A percentile compares a stretch with the other conserved stretches of the same genome.
phyloP scores from a whole-genome alignment of 1,139 yeast species.

The Pichia kudriavzevii region DNA sequence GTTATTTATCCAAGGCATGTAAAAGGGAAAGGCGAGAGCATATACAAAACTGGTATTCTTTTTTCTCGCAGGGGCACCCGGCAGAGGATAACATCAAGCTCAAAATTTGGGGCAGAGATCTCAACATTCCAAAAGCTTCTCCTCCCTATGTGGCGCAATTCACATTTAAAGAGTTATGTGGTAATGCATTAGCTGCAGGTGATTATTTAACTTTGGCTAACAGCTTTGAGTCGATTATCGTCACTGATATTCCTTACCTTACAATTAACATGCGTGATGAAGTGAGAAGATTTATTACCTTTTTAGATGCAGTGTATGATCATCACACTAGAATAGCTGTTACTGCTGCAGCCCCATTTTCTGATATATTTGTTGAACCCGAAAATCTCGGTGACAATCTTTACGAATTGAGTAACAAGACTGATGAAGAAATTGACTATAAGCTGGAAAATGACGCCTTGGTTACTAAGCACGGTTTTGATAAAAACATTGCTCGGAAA shows the following conservation, averaged over 20 bases:
- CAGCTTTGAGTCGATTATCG: slow-evolving; percentile 67
- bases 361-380: slow-evolving; percentile 79
- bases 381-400: slow-evolving; percentile 53
- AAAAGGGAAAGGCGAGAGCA: slow-evolving; percentile 49
- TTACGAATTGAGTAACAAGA: slow-evolving; percentile 35
- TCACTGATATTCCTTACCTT: slow-evolving; percentile 86
- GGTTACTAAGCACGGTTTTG: slow-evolving; percentile 66
- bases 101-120: slow-evolving; percentile 81
- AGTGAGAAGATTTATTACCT: slow-evolving; percentile 85
- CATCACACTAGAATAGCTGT: slow-evolving; percentile 81
- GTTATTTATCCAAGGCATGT: slow-evolving; percentile 44
- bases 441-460: slow-evolving; percentile 51
- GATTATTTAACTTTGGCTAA: slow-evolving; percentile 82
- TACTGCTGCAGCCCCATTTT: slow-evolving; percentile 80
- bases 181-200: slow-evolving; percentile 86
- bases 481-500: slow-evolving; percentile 64
- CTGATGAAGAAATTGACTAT: slow-evolving; percentile 33
- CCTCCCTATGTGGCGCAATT: slow-evolving; percentile 85
- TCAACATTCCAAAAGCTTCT: slow-evolving; percentile 66
- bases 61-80: slow-evolving; percentile 55
- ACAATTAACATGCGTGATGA: slow-evolving; percentile 73
- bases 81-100: slow-evolving; percentile 37
- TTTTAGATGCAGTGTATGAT: slow-evolving; percentile 91
- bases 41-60: slow-evolving; percentile 67
- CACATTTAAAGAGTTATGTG: slow-evolving; percentile 79